Evolutionary conservation across 768 basidiomycete species (phyloP).

Genomic region (Hirschioporus abietinus): DNA sequence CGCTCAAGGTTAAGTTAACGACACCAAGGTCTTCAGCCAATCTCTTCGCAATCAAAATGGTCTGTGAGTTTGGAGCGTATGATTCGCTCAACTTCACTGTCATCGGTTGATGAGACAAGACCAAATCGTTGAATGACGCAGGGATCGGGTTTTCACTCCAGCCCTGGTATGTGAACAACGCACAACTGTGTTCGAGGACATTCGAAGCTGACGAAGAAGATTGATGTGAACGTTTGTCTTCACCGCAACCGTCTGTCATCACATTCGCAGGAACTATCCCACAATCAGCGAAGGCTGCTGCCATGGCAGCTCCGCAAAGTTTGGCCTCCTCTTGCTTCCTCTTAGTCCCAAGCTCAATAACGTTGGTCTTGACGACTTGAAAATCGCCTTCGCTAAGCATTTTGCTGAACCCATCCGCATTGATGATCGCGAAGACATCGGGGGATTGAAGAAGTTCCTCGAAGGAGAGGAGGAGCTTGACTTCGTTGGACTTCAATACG

Average conservation of each 20-base stretch:
- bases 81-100: neutral
- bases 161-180: neutral
- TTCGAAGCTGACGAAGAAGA: neutral
- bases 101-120: neutral
- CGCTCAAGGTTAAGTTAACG: neutral
- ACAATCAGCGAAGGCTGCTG: neutral
- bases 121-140: neutral
- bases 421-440: neutral
- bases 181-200: neutral
- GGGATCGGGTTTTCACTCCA: neutral
- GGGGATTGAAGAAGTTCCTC: neutral
- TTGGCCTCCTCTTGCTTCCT: no score
- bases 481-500: neutral
- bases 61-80: neutral
- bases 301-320: neutral
- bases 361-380: neutral
- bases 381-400: neutral
- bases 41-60: neutral
- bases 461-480: neutral
- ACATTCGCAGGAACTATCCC: neutral
- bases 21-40: neutral
- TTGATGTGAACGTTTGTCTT: neutral
- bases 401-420: neutral
- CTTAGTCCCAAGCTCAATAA: neutral
- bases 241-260: neutral